phyloP scores from a whole-genome alignment of 805 yeast species.

The Starmerella etchellsii region DNA sequence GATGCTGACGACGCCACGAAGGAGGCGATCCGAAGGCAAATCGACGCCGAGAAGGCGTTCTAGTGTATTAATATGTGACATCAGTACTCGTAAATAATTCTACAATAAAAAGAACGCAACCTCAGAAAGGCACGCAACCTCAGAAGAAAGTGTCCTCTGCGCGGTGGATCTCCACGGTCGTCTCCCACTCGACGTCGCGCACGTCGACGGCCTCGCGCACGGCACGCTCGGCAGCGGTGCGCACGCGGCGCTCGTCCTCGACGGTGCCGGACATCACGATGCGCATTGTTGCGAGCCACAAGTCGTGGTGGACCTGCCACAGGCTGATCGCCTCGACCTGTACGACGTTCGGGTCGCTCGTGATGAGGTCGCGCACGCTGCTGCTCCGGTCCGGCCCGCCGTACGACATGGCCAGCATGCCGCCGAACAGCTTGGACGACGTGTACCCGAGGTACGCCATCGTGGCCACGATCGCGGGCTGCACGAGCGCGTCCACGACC shows the following conservation, averaged over 20 bases:
- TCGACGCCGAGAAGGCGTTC: neutral
- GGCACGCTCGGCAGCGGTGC: conserved; percentile 23
- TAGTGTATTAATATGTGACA: too few relatives aligned
- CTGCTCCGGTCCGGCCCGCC: conserved; percentile 28
- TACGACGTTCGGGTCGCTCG: conserved; percentile 22
- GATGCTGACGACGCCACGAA: conserved; percentile 32
- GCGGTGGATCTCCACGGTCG: conserved; percentile 27
- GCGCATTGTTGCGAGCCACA: conserved; percentile 31
- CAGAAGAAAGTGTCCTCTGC: conserved; percentile 6
- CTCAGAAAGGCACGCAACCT: too few relatives aligned
- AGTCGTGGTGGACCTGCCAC: conserved; percentile 35
- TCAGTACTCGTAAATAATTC: neutral
- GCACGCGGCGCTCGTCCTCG: conserved; percentile 26
- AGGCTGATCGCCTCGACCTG: conserved; percentile 26
- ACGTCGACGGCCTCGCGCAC: conserved; percentile 21
- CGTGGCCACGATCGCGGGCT: conserved; percentile 29
- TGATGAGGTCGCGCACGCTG: conserved; percentile 21
- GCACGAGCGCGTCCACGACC: conserved; percentile 27
- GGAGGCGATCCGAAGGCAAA: conserved; percentile 6
- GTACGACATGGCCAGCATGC: conserved; percentile 34
- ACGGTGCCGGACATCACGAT: conserved; percentile 26
- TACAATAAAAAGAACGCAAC: too few relatives aligned
- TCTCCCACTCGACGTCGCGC: conserved; percentile 26
- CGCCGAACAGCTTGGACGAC: conserved; percentile 30
- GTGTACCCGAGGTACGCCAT: conserved; percentile 33